A percentile compares a stretch with the other conserved stretches of the same genome.
phyloP scores from a whole-genome alignment of 768 basidiomycete genomes.

The Boletus rubroflammeus region DNA sequence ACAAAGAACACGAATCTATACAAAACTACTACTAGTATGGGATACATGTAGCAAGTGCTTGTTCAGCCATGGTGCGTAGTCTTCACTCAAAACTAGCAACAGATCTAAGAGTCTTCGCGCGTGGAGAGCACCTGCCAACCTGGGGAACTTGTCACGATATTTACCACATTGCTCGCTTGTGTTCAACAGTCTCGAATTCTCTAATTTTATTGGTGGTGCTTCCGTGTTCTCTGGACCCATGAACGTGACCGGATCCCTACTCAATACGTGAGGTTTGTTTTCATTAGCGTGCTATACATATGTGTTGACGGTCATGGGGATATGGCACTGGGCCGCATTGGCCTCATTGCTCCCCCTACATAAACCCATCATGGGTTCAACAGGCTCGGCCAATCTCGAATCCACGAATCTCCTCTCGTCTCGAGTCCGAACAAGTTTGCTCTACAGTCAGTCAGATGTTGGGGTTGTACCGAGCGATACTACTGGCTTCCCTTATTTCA shows the following conservation, averaged over 20 bases:
- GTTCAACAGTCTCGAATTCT: background rate
- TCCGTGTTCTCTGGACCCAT: background rate
- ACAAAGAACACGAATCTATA: no score
- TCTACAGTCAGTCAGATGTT: background rate
- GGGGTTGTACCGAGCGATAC: background rate
- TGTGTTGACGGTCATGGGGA: slow-evolving; percentile 1
- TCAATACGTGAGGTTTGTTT: background rate
- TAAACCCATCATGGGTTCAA: background rate
- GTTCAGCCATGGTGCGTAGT: no score
- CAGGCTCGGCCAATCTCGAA: background rate
- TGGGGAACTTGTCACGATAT: no score
- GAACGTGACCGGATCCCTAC: background rate
- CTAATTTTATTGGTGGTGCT: background rate
- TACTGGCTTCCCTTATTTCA: slow-evolving; percentile 1
- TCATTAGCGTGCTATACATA: background rate
- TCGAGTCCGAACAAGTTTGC: background rate
- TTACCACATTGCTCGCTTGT: background rate
- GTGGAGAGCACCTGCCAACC: no score
- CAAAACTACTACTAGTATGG: no score
- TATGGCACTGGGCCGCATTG: background rate
- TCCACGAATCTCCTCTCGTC: background rate
- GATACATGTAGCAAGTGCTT: no score
- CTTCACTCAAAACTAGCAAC: no score
- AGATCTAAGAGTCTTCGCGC: no score
- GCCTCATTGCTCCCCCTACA: background rate